These are phyloP conservation scores for Cercis canadensis DNA, from an alignment of 306 rosid genomes.

Conservation along the genomic window DNA sequence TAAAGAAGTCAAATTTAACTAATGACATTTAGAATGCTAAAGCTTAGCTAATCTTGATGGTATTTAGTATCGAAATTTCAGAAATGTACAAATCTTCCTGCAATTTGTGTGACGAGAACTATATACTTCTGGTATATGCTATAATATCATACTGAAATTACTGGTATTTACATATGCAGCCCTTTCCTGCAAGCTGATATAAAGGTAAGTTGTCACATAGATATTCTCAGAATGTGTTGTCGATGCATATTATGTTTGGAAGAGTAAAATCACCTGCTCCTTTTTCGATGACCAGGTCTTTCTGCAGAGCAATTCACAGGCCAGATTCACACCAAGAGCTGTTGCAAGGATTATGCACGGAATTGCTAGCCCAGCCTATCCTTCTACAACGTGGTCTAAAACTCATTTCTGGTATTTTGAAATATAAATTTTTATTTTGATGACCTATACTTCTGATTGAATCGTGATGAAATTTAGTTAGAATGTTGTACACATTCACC, in stretches of 20 bases:
- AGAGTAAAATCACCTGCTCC: conserved; percentile 17
- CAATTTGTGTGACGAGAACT: conserved; percentile 16
- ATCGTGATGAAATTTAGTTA: background rate
- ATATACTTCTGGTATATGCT: conserved; percentile 26
- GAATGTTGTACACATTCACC: conserved; percentile 10
- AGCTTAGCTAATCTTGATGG: conserved; percentile 9
- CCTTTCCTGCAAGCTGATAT: conserved; percentile 89
- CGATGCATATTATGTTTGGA: conserved; percentile 26
- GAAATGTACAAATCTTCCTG: background rate
- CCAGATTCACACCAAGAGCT: conserved; percentile 90
- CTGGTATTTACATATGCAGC: conserved; percentile 67
- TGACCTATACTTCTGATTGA: background rate
- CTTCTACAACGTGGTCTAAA: conserved; percentile 79
- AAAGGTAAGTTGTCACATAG: conserved; percentile 58
- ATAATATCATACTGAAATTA: conserved; percentile 44
- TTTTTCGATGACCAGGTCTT: conserved; percentile 70
- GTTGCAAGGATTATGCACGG: conserved; percentile 95
- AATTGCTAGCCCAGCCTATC: conserved; percentile 91
- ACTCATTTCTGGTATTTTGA: conserved; percentile 85
- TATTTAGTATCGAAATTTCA: conserved; percentile 14
- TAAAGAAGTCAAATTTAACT: conserved; percentile 17
- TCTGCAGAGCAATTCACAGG: conserved; percentile 81
- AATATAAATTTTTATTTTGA: background rate
- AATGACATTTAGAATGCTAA: conserved; percentile 10
- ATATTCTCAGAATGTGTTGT: conserved; percentile 36